Conservation (phyloP, 805 yeast species). For the Dipodascus albidus region DNA sequence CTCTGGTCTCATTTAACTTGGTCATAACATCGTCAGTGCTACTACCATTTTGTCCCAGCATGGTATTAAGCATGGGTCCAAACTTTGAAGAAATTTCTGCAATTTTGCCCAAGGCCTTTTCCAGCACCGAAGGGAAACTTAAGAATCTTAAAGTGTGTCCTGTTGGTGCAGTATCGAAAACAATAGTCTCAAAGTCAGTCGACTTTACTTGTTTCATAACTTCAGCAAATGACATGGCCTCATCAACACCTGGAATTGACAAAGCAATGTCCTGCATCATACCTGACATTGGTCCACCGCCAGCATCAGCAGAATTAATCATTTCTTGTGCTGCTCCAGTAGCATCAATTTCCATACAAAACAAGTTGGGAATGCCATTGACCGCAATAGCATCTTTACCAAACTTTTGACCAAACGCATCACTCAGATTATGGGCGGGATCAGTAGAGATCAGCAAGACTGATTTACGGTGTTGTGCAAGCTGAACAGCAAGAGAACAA, state of each 20-base stretch:
- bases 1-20: slow-evolving; percentile 72
- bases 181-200: slow-evolving; percentile 69
- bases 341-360: slow-evolving; percentile 99
- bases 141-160: slow-evolving; percentile 95
- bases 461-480: slow-evolving; percentile 74
- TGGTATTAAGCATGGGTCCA: slow-evolving; percentile 78
- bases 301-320: slow-evolving; percentile 34
- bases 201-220: slow-evolving; percentile 91
- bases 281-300: slow-evolving; percentile 41
- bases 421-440: slow-evolving; percentile 96
- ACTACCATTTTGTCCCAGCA: slow-evolving; percentile 47
- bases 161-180: slow-evolving; percentile 99
- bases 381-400: slow-evolving; percentile 94
- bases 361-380: slow-evolving; percentile 75
- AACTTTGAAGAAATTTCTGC: slow-evolving; percentile 75
- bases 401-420: slow-evolving; percentile 96
- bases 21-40: slow-evolving; percentile 52
- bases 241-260: slow-evolving; percentile 96
- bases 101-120: slow-evolving; percentile 76
- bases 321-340: slow-evolving; percentile 86
- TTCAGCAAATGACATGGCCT: slow-evolving; percentile 95
- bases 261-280: slow-evolving; percentile 87
- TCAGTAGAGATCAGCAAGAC: slow-evolving; percentile 90
- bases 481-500: slow-evolving; percentile 87
- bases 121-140: slow-evolving; percentile 87